Evolutionary conservation across 805 yeast genomes (phyloP).

Genomic region (Myxozyma melibiosi): DNA sequence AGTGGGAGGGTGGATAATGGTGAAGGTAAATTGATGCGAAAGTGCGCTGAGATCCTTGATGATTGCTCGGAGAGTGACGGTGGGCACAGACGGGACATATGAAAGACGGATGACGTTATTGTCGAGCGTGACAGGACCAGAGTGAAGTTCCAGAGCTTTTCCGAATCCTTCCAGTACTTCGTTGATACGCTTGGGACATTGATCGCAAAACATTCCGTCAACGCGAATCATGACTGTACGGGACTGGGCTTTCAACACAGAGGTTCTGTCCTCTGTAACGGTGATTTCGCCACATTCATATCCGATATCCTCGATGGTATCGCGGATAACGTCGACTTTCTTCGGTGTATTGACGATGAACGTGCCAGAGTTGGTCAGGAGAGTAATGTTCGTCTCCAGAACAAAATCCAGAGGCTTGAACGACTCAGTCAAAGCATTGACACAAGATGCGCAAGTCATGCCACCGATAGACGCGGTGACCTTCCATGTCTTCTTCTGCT

Average conservation of each 20-base stretch:
- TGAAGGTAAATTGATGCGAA: constrained; percentile 53
- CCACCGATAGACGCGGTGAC: constrained; percentile 69
- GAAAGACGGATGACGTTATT: constrained; percentile 65
- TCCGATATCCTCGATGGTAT: constrained; percentile 65
- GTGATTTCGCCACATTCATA: constrained; percentile 59
- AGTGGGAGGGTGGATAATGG: constrained; percentile 56
- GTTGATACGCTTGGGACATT: constrained; percentile 64
- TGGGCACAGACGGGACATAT: constrained; percentile 60
- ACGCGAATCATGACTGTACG: constrained; percentile 61
- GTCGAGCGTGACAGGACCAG: constrained; percentile 56
- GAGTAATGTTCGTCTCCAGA: constrained; percentile 53
- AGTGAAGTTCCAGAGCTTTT: constrained; percentile 54
- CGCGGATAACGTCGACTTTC: constrained; percentile 49
- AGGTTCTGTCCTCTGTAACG: constrained; percentile 50
- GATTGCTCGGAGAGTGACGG: constrained; percentile 58
- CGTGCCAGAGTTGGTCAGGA: constrained; percentile 63
- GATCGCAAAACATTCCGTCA: constrained; percentile 69
- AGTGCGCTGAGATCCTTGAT: constrained; percentile 52
- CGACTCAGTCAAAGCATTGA: constrained; percentile 54
- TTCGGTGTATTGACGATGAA: constrained; percentile 51
- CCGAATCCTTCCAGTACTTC: constrained; percentile 56
- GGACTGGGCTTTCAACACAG: constrained; percentile 52
- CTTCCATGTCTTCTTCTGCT: constrained; percentile 48
- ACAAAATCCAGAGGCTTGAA: constrained; percentile 53
- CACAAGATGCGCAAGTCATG: constrained; percentile 75